Conservation (phyloP, 192 early-diverging fungal genomes). For the Backusella mclennaniae region DNA sequence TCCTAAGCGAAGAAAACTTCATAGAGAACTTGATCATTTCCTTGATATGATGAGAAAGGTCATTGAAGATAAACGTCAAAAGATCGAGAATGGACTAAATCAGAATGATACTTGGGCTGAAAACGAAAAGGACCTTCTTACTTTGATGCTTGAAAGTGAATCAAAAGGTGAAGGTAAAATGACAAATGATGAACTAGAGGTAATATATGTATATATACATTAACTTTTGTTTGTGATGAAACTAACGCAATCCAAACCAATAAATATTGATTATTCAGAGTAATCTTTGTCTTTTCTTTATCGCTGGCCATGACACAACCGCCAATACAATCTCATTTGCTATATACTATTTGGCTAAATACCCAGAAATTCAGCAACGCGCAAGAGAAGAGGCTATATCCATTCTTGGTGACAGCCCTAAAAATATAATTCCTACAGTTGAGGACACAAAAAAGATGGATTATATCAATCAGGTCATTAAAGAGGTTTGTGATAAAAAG, state of each 20-base stretch:
- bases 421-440: neutral
- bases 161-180: neutral
- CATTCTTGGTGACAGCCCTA: conserved; percentile 5
- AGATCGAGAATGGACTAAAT: neutral
- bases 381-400: conserved; percentile 16
- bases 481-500: conserved; percentile 3
- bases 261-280: conserved; percentile 4
- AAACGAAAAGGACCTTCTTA: conserved; percentile 30
- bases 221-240: neutral
- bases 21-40: conserved; percentile 13
- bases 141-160: conserved; percentile 29
- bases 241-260: neutral
- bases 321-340: conserved; percentile 30
- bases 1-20: conserved; percentile 7
- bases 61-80: conserved; percentile 12
- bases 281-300: conserved; percentile 44
- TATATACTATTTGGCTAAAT: conserved; percentile 46
- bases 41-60: conserved; percentile 4
- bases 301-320: conserved; percentile 44
- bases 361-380: conserved; percentile 22
- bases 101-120: neutral
- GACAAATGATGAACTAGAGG: neutral
- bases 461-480: conserved; percentile 19
- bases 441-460: conserved; percentile 6
- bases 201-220: neutral